Conservation (phyloP, 208 protist species). For the Leishmania gerbilli region DNA sequence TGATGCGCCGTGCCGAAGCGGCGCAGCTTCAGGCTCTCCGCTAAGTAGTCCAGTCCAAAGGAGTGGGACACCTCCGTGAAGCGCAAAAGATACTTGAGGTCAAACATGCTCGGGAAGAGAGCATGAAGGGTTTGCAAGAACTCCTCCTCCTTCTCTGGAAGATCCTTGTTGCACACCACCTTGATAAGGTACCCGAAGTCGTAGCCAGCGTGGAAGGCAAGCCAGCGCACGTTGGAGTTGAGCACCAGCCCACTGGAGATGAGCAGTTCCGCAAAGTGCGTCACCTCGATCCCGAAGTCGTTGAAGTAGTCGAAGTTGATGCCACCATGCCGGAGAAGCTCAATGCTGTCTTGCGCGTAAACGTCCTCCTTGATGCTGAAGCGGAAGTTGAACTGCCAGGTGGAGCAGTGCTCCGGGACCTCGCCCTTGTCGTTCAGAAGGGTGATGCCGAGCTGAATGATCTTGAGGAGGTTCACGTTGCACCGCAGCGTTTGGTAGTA, state of each 20-base stretch:
- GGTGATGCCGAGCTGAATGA: slow-evolving; percentile 99
- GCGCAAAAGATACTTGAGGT: slow-evolving; percentile 99
- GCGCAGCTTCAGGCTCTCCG: slow-evolving; percentile 93
- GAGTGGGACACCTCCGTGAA: slow-evolving; percentile 91
- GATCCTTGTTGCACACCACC: slow-evolving; percentile 94
- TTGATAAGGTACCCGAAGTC: slow-evolving; percentile 99
- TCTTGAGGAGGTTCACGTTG: slow-evolving; percentile 99
- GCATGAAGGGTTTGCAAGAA: slow-evolving; percentile 96
- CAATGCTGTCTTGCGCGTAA: slow-evolving; percentile 98
- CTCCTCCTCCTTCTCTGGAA: slow-evolving; percentile 96
- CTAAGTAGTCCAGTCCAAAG: slow-evolving; percentile 96
- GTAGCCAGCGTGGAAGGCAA: slow-evolving; percentile 98
- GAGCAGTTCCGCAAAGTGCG: slow-evolving; percentile 97
- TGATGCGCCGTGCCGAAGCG: slow-evolving; percentile 95
- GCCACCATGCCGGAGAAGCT: slow-evolving; percentile 95
- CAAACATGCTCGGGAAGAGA: slow-evolving; percentile 98
- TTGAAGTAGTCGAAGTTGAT: slow-evolving; percentile 97
- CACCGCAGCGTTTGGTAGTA: slow-evolving; percentile 97
- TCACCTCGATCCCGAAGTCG: slow-evolving; percentile 95
- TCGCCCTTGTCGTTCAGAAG: slow-evolving; percentile 98
- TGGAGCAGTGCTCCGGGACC: slow-evolving; percentile 92
- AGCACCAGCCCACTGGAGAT: slow-evolving; percentile 97
- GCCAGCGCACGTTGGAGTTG: slow-evolving; percentile 96
- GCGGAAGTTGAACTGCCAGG: slow-evolving; percentile 99
- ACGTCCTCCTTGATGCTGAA: slow-evolving; percentile 97